Percentiles rank a stretch among this genome's conserved stretches.
phyloP scores from a whole-genome alignment of 352 stramenopile genomes.

The Pythium diclinum region DNA sequence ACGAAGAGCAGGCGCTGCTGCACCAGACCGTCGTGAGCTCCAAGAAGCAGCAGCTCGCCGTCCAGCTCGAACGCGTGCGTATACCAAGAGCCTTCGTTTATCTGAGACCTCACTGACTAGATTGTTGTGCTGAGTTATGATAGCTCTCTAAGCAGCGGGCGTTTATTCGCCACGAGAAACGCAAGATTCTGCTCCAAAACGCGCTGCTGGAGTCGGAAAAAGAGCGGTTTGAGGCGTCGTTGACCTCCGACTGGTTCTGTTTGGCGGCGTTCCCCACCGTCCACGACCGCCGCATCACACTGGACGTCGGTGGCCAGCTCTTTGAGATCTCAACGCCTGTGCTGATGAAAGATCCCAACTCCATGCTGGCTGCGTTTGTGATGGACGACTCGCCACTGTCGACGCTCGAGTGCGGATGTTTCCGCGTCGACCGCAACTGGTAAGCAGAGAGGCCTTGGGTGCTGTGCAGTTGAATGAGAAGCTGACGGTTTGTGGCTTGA shows the following conservation, averaged over 20 bases:
- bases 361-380: constrained; percentile 64
- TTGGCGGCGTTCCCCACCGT: constrained; percentile 41
- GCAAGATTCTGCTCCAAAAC: constrained; percentile 70
- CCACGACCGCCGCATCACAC: constrained; percentile 44
- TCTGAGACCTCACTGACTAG: too few species aligned
- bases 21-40: constrained; percentile 67
- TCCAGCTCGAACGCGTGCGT: constrained; percentile 56
- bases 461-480: background rate
- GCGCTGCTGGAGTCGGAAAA: constrained; percentile 70
- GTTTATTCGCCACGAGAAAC: constrained; percentile 77
- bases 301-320: constrained; percentile 68
- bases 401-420: constrained; percentile 60
- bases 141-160: constrained; percentile 71
- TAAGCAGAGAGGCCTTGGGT: constrained; percentile 1
- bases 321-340: constrained; percentile 63
- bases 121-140: background rate
- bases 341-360: constrained; percentile 50
- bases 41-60: constrained; percentile 61
- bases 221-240: constrained; percentile 68
- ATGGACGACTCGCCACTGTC: constrained; percentile 60
- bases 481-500: background rate
- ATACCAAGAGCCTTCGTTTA: too few species aligned
- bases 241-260: constrained; percentile 77
- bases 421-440: constrained; percentile 74
- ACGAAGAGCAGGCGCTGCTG: constrained; percentile 63